Conservation (phyloP, 768 basidiomycete species). For the Dentipellis fragilis region DNA sequence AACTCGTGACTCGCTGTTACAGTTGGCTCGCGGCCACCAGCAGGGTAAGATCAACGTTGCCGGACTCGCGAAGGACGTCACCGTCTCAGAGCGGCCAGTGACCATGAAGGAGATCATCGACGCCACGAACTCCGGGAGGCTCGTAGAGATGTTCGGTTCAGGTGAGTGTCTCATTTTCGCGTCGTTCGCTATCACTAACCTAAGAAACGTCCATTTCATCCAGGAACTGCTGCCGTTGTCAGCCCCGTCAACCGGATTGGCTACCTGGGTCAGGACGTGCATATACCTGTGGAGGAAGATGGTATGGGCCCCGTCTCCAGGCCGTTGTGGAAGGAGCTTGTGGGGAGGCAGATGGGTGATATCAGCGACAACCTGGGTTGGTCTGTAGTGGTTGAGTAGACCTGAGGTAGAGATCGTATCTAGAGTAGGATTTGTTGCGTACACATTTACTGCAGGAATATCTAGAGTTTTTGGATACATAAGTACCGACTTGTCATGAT, state of each 20-base stretch:
- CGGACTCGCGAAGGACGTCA: slow-evolving; percentile 16
- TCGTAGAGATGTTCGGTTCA: slow-evolving; percentile 25
- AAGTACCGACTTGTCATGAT: not conserved
- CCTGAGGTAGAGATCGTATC: not conserved
- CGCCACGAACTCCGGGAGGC: slow-evolving; percentile 17
- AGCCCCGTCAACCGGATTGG: slow-evolving; percentile 29
- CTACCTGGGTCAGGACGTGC: slow-evolving; percentile 30
- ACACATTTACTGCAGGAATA: not conserved
- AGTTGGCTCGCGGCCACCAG: slow-evolving; percentile 26
- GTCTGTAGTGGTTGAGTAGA: slow-evolving; percentile 24
- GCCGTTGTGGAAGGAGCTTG: slow-evolving; percentile 26
- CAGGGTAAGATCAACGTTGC: slow-evolving; percentile 17
- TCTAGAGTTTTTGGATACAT: not conserved
- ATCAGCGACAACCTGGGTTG: slow-evolving; percentile 28
- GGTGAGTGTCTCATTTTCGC: not conserved
- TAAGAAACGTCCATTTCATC: too few relatives aligned
- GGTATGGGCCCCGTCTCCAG: slow-evolving; percentile 32
- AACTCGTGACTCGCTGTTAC: slow-evolving; percentile 29
- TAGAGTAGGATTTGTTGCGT: not conserved
- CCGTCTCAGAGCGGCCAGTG: slow-evolving; percentile 21
- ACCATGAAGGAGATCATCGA: slow-evolving; percentile 23
- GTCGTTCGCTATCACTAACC: too few relatives aligned
- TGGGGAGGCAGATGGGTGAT: slow-evolving; percentile 32
- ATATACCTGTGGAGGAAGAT: slow-evolving; percentile 27
- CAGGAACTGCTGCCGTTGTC: slow-evolving; percentile 32